Evolutionary conservation across 768 basidiomycete genomes (phyloP).

Genomic region (Saitozyma podzolica): DNA sequence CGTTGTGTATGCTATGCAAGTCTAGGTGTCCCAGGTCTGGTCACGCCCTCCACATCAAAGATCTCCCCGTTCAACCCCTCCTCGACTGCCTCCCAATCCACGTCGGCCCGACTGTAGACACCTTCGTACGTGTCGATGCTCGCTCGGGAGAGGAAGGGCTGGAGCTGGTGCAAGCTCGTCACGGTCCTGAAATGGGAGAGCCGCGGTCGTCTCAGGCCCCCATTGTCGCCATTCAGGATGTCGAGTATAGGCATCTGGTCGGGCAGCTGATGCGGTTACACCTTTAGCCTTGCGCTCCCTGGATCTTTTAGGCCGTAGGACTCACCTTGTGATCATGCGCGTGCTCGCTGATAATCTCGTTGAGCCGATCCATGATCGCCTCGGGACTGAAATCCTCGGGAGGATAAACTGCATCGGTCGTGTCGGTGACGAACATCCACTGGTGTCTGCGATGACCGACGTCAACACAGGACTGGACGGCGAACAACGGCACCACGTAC

Average conservation of each 20-base stretch:
- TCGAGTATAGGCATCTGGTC: too few species aligned
- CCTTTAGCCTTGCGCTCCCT: too few species aligned
- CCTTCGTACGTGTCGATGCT: constrained; percentile 88
- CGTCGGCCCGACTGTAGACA: constrained; percentile 67
- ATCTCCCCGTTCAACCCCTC: constrained; percentile 76
- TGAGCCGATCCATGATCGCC: constrained; percentile 85
- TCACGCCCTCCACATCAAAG: constrained; percentile 62
- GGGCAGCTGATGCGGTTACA: too few species aligned
- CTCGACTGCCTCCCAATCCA: constrained; percentile 92
- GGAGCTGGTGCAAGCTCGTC: constrained; percentile 77
- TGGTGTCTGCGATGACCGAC: constrained; percentile 63
- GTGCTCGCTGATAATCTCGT: constrained; percentile 69
- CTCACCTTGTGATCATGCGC: constrained; percentile 3
- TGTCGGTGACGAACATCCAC: constrained; percentile 98
- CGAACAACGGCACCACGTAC: constrained; percentile 54
- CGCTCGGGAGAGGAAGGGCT: constrained; percentile 86
- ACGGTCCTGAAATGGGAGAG: constrained; percentile 70
- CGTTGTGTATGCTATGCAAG: too few species aligned
- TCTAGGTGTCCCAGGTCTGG: too few species aligned
- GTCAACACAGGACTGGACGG: constrained; percentile 13
- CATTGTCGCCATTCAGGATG: constrained; percentile 6
- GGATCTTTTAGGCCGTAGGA: not conserved
- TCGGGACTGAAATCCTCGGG: constrained; percentile 76
- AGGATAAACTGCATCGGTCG: constrained; percentile 88
- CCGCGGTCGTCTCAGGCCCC: constrained; percentile 68